phyloP scores from a whole-genome alignment of 1,139 yeast genomes.

The Taphrina deformans region DNA sequence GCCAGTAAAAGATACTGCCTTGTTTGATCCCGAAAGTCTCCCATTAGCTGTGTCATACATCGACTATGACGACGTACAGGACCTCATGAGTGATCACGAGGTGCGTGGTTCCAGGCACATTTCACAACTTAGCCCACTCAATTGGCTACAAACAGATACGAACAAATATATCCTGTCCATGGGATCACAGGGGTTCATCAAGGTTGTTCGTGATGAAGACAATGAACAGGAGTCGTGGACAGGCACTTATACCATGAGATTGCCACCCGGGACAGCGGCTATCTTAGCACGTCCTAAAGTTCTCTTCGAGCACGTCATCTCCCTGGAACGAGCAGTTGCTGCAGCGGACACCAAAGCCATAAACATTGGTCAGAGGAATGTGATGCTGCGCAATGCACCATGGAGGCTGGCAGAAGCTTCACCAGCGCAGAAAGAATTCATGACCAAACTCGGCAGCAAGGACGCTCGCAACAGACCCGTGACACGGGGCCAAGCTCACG shows the following conservation, averaged over 20 bases:
- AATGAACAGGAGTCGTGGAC: background rate
- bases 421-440: conserved; percentile 36
- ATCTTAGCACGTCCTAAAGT: conserved; percentile 27
- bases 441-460: conserved; percentile 20
- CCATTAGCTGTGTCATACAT: conserved; percentile 22
- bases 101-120: conserved; percentile 12
- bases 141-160: conserved; percentile 28
- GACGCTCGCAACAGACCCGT: conserved; percentile 15
- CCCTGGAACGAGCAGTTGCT: conserved; percentile 39
- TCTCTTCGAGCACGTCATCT: conserved; percentile 36
- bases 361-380: conserved; percentile 34
- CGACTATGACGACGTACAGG: conserved; percentile 33
- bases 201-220: background rate
- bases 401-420: conserved; percentile 41
- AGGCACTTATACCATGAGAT: conserved; percentile 19
- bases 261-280: conserved; percentile 19
- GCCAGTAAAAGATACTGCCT: conserved; percentile 24
- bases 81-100: conserved; percentile 29
- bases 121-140: conserved; percentile 13
- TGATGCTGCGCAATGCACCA: conserved; percentile 38
- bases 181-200: conserved; percentile 21
- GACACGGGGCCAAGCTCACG: conserved; percentile 35
- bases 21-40: conserved; percentile 25
- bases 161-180: conserved; percentile 22
- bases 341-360: conserved; percentile 41